Percentiles rank a stretch among this genome's conserved stretches.
Conservation (phyloP, 331 rosid species). For the Phaseolus coccineus region DNA sequence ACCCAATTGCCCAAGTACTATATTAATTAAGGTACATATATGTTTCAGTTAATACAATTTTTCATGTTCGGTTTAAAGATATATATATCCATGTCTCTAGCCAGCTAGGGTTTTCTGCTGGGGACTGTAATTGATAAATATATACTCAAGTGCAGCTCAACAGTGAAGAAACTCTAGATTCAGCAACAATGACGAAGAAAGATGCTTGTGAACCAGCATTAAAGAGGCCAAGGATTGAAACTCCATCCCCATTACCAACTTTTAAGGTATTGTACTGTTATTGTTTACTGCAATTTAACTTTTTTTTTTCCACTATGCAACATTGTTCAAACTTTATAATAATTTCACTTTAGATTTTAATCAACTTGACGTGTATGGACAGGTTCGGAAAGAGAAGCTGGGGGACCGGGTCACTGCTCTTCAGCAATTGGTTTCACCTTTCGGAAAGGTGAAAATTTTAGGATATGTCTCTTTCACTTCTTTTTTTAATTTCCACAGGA, state of each 20-base stretch:
- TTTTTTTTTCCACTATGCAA: conserved; percentile 31
- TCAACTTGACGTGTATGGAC: conserved; percentile 45
- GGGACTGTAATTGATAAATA: not conserved
- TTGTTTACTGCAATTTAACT: not conserved
- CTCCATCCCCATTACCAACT: conserved; percentile 97
- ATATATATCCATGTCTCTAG: not conserved
- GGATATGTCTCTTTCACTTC: conserved; percentile 42
- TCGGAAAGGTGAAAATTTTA: conserved; percentile 86
- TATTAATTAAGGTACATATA: conserved; percentile 46
- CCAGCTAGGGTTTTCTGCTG: conserved; percentile 18
- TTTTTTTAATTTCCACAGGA: not conserved
- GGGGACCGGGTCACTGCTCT: conserved; percentile 99
- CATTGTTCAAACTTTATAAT: conserved; percentile 13
- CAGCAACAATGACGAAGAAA: conserved; percentile 51
- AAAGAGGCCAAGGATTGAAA: conserved; percentile 88
- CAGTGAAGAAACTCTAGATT: conserved; percentile 41
- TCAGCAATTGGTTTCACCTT: conserved; percentile 97
- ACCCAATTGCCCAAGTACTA: conserved; percentile 51
- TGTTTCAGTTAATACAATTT: not conserved
- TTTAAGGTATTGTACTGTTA: conserved; percentile 69
- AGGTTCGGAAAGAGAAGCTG: conserved; percentile 99
- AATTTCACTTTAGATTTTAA: conserved; percentile 28
- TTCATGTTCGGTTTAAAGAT: not conserved
- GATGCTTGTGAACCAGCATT: conserved; percentile 55
- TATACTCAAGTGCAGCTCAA: conserved; percentile 53